These are phyloP conservation scores for Tolypocladium nubicola DNA, from an alignment of 2,329 filamentous ascomycete species.

Conservation along the genomic window DNA sequence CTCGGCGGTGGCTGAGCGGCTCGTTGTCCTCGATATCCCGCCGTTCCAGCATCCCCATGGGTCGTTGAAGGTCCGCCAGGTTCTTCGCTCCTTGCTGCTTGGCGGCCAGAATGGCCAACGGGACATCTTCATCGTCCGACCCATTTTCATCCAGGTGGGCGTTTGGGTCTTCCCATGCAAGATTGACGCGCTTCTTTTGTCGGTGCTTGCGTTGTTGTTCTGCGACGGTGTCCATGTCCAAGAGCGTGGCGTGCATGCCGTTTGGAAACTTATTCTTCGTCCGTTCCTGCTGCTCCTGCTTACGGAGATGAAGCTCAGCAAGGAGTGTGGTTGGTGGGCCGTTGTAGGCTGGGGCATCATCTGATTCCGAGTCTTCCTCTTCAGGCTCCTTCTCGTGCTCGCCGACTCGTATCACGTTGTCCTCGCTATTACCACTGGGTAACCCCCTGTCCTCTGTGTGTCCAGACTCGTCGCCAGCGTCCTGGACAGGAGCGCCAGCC, in stretches of 20 bases:
- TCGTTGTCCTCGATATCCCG: conserved; percentile 88
- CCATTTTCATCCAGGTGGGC: conserved; percentile 32
- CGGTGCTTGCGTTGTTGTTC: conserved; percentile 72
- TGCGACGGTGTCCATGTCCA: conserved; percentile 83
- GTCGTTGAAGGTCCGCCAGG: conserved; percentile 47
- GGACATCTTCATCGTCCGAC: conserved; percentile 73
- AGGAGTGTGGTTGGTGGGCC: conserved; percentile 82
- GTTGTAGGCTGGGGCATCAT: conserved; percentile 42
- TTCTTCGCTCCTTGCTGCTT: conserved; percentile 43
- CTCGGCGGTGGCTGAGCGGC: conserved; percentile 67
- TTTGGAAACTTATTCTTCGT: conserved; percentile 54
- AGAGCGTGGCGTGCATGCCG: conserved; percentile 81
- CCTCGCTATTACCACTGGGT: conserved; percentile 3
- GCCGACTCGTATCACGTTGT: conserved; percentile 4
- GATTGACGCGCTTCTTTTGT: conserved; percentile 63
- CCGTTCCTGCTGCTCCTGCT: conserved; percentile 75
- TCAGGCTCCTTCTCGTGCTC: conserved; percentile 22
- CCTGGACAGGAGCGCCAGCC: conserved; percentile 11
- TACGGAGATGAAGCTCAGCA: conserved; percentile 83
- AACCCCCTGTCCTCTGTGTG: neutral
- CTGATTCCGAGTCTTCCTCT: conserved; percentile 30
- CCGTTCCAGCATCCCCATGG: conserved; percentile 67
- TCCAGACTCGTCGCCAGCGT: conserved; percentile 14
- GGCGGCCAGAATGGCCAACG: conserved; percentile 67
- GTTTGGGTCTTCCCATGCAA: conserved; percentile 77